Percentiles rank a stretch among this genome's conserved stretches.
Evolutionary conservation across 2,329 filamentous ascomycete genomes (phyloP).

Genomic region (Colletotrichum agaves): DNA sequence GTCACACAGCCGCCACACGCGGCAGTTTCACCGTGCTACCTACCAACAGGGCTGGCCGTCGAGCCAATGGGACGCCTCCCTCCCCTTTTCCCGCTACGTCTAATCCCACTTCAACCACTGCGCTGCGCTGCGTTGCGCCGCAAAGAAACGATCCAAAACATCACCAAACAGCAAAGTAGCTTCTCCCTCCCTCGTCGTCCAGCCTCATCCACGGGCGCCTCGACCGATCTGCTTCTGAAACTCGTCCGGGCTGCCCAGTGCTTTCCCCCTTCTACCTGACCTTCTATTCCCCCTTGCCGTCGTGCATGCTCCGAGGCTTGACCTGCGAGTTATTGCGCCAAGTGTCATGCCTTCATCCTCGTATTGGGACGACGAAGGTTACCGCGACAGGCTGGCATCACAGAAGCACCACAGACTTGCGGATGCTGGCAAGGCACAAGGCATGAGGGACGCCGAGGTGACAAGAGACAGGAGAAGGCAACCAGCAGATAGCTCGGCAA

Average conservation of each 20-base stretch:
- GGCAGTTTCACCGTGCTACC: constrained; percentile 35
- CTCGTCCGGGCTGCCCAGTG: constrained; percentile 20
- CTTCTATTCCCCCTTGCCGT: neutral
- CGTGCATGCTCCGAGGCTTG: constrained; percentile 3
- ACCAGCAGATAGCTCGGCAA: constrained; percentile 25
- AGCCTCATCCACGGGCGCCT: constrained; percentile 19
- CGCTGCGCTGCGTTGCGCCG: neutral
- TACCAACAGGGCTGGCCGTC: constrained; percentile 4
- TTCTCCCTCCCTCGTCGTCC: neutral
- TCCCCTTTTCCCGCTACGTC: neutral
- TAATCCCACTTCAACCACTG: constrained; percentile 19
- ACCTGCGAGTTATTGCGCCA: neutral
- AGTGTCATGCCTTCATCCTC: neutral
- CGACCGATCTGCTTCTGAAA: constrained; percentile 36
- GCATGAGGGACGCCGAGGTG: constrained; percentile 26
- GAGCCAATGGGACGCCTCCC: neutral
- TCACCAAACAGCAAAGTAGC: neutral
- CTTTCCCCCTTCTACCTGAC: neutral
- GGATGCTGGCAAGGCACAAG: neutral
- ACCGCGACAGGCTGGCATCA: neutral
- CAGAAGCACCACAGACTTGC: neutral
- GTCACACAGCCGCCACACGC: constrained; percentile 37
- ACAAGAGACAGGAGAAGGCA: constrained; percentile 16
- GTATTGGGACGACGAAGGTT: constrained; percentile 21
- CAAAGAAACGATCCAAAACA: neutral